Conservation (phyloP, 2,329 filamentous ascomycete species). For the Scedosporium dehoogii region DNA sequence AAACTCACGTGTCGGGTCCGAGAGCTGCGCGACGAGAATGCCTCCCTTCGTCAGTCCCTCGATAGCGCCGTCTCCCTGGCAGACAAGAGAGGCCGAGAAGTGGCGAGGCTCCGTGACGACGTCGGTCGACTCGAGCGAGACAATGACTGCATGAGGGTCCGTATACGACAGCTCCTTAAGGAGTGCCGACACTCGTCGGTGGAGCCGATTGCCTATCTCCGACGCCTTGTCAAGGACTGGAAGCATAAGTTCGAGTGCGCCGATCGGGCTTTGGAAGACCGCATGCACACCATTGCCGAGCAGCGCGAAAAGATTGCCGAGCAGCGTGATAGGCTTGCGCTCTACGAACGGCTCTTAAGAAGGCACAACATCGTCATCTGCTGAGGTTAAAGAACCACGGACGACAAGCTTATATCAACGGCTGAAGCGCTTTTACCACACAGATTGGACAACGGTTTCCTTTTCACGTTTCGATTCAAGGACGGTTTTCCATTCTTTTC, state of each 20-base stretch:
- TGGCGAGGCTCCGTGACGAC: constrained; percentile 27
- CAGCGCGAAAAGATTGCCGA: constrained; percentile 4
- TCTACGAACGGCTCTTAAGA: not conserved
- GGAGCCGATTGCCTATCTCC: constrained; percentile 5
- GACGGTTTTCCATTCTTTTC: no score
- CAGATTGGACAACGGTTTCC: no score
- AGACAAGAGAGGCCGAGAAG: constrained; percentile 21
- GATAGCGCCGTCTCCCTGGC: constrained; percentile 24
- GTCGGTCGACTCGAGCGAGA: constrained; percentile 25
- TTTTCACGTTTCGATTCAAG: no score
- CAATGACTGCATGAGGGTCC: constrained; percentile 27
- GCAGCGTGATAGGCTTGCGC: not conserved
- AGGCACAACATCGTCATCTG: constrained; percentile 2
- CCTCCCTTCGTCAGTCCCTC: constrained; percentile 26
- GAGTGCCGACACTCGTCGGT: constrained; percentile 10
- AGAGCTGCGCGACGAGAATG: constrained; percentile 27
- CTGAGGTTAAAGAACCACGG: not conserved
- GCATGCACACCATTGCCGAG: constrained; percentile 6
- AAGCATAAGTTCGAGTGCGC: constrained; percentile 2
- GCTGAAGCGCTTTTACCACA: no score
- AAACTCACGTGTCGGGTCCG: constrained; percentile 27
- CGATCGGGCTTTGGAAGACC: constrained; percentile 5
- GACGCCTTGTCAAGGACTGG: constrained; percentile 5
- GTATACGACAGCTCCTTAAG: constrained; percentile 23
- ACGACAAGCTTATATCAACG: not conserved